phyloP scores from a whole-genome alignment of 139 green algal species.

The Klebsormidium nitens region DNA sequence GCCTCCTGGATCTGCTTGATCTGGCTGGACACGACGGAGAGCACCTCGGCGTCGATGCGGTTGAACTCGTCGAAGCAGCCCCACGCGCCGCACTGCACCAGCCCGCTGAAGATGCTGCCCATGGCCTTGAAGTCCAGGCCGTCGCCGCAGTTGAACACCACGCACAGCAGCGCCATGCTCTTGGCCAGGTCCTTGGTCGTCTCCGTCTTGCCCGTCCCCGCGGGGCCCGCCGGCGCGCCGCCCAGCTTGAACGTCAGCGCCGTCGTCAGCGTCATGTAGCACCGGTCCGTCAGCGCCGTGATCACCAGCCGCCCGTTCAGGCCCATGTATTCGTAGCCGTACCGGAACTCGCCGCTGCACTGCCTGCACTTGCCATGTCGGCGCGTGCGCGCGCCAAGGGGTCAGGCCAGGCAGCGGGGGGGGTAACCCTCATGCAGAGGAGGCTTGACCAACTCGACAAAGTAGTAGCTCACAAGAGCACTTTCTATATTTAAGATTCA shows the following conservation, averaged over 20 bases:
- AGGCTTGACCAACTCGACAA: no score
- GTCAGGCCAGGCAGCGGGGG: no score
- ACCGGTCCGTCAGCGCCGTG: slow-evolving; percentile 74
- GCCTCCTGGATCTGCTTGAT: slow-evolving; percentile 63
- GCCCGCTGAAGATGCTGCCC: slow-evolving; percentile 71
- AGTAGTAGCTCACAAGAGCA: no score
- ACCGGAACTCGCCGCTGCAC: slow-evolving; percentile 70
- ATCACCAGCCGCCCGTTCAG: slow-evolving; percentile 78
- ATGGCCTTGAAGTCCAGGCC: slow-evolving; percentile 85
- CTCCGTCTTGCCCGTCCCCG: slow-evolving; percentile 76
- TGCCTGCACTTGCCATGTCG: slow-evolving; percentile 50
- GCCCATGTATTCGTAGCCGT: slow-evolving; percentile 80
- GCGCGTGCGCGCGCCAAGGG: no score
- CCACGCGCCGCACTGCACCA: slow-evolving; percentile 80
- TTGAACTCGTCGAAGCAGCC: slow-evolving; percentile 91
- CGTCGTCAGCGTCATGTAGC: slow-evolving; percentile 83
- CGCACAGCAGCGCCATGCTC: slow-evolving; percentile 70
- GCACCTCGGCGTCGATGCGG: slow-evolving; percentile 76
- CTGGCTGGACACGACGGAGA: slow-evolving; percentile 60
- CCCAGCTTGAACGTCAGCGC: slow-evolving; percentile 71
- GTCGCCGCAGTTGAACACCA: slow-evolving; percentile 87
- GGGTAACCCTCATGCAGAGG: no score
- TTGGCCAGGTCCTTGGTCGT: slow-evolving; percentile 76
- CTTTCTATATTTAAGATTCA: no score
- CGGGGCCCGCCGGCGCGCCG: slow-evolving; percentile 67